Evolutionary conservation across 768 basidiomycete genomes (phyloP).

Genomic region (Russula sp.): DNA sequence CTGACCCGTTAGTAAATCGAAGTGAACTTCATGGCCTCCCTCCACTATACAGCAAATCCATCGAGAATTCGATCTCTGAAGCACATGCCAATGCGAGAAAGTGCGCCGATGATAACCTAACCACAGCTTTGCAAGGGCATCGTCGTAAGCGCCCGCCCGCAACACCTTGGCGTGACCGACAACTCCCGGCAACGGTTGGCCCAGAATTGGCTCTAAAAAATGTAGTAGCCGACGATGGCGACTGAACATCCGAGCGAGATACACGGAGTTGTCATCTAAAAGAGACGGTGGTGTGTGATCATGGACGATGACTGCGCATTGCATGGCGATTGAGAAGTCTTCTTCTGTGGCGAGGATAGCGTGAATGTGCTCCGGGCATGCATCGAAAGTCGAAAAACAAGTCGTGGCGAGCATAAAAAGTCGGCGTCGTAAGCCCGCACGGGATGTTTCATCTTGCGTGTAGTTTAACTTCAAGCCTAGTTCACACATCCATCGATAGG

Average conservation of each 20-base stretch:
- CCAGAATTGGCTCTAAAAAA: conserved; percentile 9
- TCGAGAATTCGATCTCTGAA: conserved; percentile 13
- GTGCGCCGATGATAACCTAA: neutral
- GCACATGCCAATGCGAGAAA: conserved; percentile 11
- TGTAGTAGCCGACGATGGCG: conserved; percentile 15
- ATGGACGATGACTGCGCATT: conserved; percentile 16
- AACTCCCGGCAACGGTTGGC: neutral
- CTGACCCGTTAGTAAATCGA: conserved; percentile 44
- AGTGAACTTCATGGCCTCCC: conserved; percentile 32
- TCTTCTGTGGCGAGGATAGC: neutral
- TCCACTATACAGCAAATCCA: conserved; percentile 10
- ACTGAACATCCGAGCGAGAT: conserved; percentile 5
- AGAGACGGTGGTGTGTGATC: conserved; percentile 6
- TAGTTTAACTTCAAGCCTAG: conserved; percentile 8
- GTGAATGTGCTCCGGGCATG: neutral
- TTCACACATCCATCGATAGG: conserved; percentile 14
- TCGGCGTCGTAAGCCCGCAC: conserved; percentile 2
- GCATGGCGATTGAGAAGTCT: conserved; percentile 14
- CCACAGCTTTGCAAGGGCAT: conserved; percentile 7
- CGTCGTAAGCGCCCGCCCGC: neutral
- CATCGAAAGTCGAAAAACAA: conserved; percentile 23
- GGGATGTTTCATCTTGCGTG: conserved; percentile 3
- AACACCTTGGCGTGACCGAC: neutral
- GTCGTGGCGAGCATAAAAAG: conserved; percentile 19
- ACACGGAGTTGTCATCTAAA: neutral